phyloP scores from a whole-genome alignment of 1,284 basidiomycete species.

The Wolfiporia cocos region DNA sequence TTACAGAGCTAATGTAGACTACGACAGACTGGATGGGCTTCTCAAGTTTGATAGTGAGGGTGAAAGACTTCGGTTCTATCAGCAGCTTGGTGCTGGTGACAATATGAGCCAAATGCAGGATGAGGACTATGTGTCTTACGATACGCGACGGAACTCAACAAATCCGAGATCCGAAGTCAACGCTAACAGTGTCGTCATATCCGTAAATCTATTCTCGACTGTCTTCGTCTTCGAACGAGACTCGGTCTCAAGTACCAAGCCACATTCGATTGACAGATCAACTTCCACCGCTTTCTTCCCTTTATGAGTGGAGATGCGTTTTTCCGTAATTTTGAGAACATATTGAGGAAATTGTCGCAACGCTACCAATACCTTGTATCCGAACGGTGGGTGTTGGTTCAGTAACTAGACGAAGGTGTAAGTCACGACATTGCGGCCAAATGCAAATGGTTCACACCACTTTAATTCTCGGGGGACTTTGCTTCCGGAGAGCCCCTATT shows the following conservation, averaged over 20 bases:
- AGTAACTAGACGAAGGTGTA: constrained; percentile 51
- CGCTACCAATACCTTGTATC: constrained; percentile 55
- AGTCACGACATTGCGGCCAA: neutral
- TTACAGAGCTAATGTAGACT: constrained; percentile 61
- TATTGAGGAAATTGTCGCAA: constrained; percentile 65
- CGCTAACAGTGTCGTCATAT: constrained; percentile 66
- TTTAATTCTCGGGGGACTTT: constrained; percentile 57
- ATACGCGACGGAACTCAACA: constrained; percentile 71
- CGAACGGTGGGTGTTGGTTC: constrained; percentile 70
- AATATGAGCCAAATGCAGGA: constrained; percentile 6
- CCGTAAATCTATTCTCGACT: constrained; percentile 35
- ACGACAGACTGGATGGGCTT: constrained; percentile 71
- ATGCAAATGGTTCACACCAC: constrained; percentile 32
- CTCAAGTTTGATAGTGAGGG: constrained; percentile 46
- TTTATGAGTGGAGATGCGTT: constrained; percentile 31
- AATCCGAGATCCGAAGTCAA: constrained; percentile 66
- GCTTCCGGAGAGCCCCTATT: constrained; percentile 48
- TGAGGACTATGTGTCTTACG: constrained; percentile 48
- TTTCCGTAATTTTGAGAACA: constrained; percentile 42
- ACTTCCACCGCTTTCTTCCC: constrained; percentile 52
- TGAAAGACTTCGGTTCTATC: constrained; percentile 49
- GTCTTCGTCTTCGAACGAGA: constrained; percentile 41
- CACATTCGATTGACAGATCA: constrained; percentile 55
- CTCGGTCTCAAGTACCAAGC: constrained; percentile 29
- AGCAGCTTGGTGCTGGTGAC: constrained; percentile 58